phyloP scores from a whole-genome alignment of 257 asterid genomes.

The Solanum habrochaites region DNA sequence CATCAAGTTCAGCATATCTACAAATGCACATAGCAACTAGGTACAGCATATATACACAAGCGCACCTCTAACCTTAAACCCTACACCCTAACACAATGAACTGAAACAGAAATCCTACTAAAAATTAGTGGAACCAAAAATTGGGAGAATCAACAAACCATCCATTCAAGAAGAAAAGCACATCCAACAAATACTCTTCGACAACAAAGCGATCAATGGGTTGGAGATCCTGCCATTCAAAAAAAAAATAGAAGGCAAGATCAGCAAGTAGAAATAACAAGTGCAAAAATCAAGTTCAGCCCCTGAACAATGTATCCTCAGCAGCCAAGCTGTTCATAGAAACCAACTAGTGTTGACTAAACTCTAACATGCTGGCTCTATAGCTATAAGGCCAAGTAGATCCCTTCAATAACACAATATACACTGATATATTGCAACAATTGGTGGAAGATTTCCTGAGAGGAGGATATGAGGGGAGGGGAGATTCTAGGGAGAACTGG shows the following conservation, averaged over 20 bases:
- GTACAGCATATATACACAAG: background rate
- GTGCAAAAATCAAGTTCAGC: background rate
- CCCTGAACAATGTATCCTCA: background rate
- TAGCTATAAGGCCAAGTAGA: background rate
- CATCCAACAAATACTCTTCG: slow-evolving; percentile 94
- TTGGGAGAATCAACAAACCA: slow-evolving; percentile 52
- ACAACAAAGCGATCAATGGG: slow-evolving; percentile 87
- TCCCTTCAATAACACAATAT: background rate
- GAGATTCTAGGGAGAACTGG: background rate
- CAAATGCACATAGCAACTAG: background rate
- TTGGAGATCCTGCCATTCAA: slow-evolving; percentile 62
- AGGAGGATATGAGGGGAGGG: background rate
- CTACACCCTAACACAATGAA: background rate
- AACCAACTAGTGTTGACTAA: background rate
- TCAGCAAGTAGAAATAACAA: background rate
- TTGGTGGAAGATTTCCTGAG: background rate
- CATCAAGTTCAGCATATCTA: background rate
- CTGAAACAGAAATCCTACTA: background rate
- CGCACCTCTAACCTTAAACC: background rate
- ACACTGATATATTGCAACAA: background rate
- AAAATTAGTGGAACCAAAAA: slow-evolving; percentile 5
- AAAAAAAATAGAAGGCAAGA: background rate
- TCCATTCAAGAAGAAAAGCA: slow-evolving; percentile 85
- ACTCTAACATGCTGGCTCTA: background rate
- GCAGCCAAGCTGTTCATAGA: background rate